These are phyloP conservation scores for Crucibulum laeve DNA, from an alignment of 768 basidiomycete species.

Conservation along the genomic window DNA sequence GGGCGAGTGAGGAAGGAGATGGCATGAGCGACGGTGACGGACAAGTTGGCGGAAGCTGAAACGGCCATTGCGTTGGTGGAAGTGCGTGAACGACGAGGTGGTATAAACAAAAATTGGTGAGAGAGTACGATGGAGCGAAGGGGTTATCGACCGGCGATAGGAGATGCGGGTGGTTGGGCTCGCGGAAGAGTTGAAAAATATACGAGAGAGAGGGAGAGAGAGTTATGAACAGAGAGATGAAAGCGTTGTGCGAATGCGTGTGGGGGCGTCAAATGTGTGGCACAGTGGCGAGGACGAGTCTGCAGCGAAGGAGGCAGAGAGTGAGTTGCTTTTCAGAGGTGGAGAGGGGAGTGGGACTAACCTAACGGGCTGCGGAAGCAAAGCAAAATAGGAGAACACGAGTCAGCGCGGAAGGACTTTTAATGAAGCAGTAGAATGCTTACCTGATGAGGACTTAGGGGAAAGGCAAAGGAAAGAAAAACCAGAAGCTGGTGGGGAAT, in stretches of 20 bases:
- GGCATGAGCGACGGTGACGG: slow-evolving; percentile 68
- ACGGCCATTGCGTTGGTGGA: slow-evolving; percentile 29
- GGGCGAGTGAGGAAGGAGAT: slow-evolving; percentile 62
- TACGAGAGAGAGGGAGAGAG: slow-evolving; percentile 18
- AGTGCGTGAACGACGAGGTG: slow-evolving; percentile 14
- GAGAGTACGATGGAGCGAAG: slow-evolving; percentile 19
- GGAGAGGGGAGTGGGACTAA: slow-evolving; percentile 5
- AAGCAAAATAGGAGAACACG: not conserved
- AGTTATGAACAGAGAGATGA: slow-evolving; percentile 3
- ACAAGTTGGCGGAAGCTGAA: slow-evolving; percentile 44
- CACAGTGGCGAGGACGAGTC: not conserved
- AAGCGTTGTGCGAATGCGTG: too few relatives aligned
- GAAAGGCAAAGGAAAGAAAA: not conserved
- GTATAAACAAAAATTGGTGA: slow-evolving; percentile 7
- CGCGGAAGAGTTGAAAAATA: slow-evolving; percentile 27
- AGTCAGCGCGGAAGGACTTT: not conserved
- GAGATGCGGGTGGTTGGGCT: slow-evolving; percentile 18
- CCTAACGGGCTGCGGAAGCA: not conserved
- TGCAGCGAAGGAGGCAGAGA: slow-evolving; percentile 8
- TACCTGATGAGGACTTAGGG: not conserved
- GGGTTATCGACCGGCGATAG: slow-evolving; percentile 65
- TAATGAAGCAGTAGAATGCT: not conserved
- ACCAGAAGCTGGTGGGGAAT: not conserved
- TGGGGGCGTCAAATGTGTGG: too few relatives aligned
- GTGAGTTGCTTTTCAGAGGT: slow-evolving; percentile 10